Base-by-base conservation (phyloP, 2,329 filamentous ascomycete genomes). In the Didymella segeticola region DNA sequence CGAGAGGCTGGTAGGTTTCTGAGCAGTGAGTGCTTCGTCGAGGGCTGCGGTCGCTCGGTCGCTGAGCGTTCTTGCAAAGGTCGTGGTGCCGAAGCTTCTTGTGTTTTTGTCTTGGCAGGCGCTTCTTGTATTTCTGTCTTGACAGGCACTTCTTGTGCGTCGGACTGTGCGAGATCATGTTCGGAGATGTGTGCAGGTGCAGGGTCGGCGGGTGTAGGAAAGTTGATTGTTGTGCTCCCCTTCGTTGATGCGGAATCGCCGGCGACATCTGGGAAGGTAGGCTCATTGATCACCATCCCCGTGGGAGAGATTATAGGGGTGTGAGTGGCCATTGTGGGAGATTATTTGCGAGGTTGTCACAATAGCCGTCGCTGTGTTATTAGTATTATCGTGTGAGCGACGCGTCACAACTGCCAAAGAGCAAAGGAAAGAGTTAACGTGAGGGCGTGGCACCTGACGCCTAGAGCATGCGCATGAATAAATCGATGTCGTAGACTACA, bases 31-130 rank as follows among this genome's bases (percentile, higher is more conserved):
- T 59, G 51, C 43, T 61, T 64, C 2, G 57, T 56, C 5, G 56
- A 63, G 4, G 67, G 60, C 29, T 62, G 66, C 11, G 71, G 70
- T 17, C 63, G 62, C 42, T 75, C 72, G 0, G 72, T 73, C 11
- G 61, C 65, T 20, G 58, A 69, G 52, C 69, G 62, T 31, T 61
- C 60, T 42, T 68, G 56, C n/a, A 50, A 56, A 6, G 65, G 70
- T 20, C 66, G 64, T 9, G 61, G 38, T 4, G 57, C 19, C 2
- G 56, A 27, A 26, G 53, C 30, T 27, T 42, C 23, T 25, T 45
- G 51, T 19, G 22, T 17, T 8, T 38, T n/a, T 12, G 34, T 25
- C 19, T 22, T 23, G 1, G 26, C 10, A 10, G 33, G 42, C 15
- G 55, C 54, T 22, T 52, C 26, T 25, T 45, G 51, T 19, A 17